Evolutionary conservation across 139 green algal genomes (phyloP).

Genomic region (Chlamydomonas eustigma): DNA sequence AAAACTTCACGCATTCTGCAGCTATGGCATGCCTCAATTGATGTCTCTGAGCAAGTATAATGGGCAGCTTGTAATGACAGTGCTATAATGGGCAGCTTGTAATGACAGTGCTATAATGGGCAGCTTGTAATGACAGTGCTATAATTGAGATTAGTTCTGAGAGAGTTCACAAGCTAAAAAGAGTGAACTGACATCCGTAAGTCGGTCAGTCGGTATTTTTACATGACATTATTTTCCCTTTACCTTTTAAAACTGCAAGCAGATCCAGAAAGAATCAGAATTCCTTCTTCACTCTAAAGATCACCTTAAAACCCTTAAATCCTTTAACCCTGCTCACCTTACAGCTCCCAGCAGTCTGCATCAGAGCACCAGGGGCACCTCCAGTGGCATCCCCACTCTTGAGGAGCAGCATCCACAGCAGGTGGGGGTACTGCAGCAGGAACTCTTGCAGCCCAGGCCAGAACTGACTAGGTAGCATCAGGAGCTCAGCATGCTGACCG

Average conservation of each 20-base stretch:
- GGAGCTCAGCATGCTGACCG: slow-evolving; percentile 30
- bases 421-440: slow-evolving; percentile 21
- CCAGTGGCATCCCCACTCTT: background rate
- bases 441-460: slow-evolving; percentile 25
- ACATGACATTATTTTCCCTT: background rate
- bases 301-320: background rate
- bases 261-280: background rate
- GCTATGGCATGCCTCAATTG: too few relatives aligned
- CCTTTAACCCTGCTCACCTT: background rate
- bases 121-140: background rate
- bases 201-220: background rate
- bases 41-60: too few relatives aligned
- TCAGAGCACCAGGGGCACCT: slow-evolving; percentile 17
- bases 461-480: slow-evolving; percentile 28
- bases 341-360: slow-evolving; percentile 5
- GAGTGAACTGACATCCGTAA: too few relatives aligned
- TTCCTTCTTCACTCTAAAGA: background rate
- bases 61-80: too few relatives aligned
- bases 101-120: too few relatives aligned
- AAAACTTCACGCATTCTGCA: too few relatives aligned
- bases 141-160: background rate
- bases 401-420: slow-evolving; percentile 33
- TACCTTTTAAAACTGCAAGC: background rate
- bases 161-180: background rate
- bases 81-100: too few relatives aligned